Base-by-base conservation (phyloP, 371 early-diverging fungal species). In the Umbelopsis sp. region DNA sequence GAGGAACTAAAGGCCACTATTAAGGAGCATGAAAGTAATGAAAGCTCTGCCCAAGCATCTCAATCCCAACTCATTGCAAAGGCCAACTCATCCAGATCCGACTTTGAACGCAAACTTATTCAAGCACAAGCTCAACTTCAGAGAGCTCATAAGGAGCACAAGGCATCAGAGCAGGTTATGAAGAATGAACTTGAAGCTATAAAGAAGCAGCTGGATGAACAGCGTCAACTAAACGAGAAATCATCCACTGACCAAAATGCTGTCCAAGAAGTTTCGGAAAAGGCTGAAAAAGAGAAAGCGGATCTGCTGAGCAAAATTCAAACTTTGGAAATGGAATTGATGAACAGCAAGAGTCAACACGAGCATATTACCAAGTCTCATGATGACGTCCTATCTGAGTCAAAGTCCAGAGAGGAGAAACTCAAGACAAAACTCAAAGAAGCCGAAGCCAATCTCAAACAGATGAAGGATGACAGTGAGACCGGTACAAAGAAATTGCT, bases 51-150 rank as follows among this genome's bases (percentile, higher is more conserved):
- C 18, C 16, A 29, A 57, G 57, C 12, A 16, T 18, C 57, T 9
- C 29, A 57, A 3, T 57, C 57, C 1, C 35, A 57, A 14, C 57
- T 35, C 3, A 11, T 57, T 18, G 37, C 57, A 9, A 57, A n/a
- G 35, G 57, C 57, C 3, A 57, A 57, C 14, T 29, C 57, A 25
- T 24, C 57, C 0, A 57, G 29, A 35, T 18, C 57, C 12, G 57
- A 57, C 29, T 29, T 57, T 14, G 57, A 57, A 35, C 29, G 57
- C 18, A 57, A 57, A 35, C 57, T 57, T 57, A 14, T 57, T 16
- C 57, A 57, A 18, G 57, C 57, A 8, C 57, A 57, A 35, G 57
- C 57, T 18, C 57, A 57, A 16, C 35, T 57, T 11, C 57, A 57
- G 35, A 24, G 57, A 24, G 57, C 57, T 12, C 29, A 57, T 57